These are phyloP conservation scores for Mortierella alpina DNA, from an alignment of 192 early-diverging fungal species.

Conservation along the genomic window DNA sequence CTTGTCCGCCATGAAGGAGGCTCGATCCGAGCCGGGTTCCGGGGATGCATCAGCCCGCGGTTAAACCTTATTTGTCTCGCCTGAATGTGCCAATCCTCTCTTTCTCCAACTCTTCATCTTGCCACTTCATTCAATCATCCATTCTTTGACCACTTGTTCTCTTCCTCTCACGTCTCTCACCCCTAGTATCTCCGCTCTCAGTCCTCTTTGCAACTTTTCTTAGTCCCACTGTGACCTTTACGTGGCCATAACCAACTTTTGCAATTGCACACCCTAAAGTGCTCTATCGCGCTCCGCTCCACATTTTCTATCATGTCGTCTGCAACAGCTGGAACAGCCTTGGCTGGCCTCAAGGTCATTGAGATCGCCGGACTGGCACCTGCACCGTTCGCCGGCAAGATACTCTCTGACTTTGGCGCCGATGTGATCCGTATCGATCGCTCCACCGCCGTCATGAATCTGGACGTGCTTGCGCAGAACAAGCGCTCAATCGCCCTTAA, in stretches of 20 bases:
- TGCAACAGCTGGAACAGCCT: conserved; percentile 10
- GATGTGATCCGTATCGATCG: conserved; percentile 74
- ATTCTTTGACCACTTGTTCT: not conserved
- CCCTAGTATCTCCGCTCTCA: not conserved
- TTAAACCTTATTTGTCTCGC: not conserved
- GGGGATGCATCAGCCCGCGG: not conserved
- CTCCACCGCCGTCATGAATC: conserved; percentile 31
- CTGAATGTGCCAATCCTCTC: not conserved
- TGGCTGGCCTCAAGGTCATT: conserved; percentile 65
- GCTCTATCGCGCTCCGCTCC: not conserved
- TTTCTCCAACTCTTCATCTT: not conserved
- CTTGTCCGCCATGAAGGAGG: too few relatives aligned
- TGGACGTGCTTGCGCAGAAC: conserved; percentile 65
- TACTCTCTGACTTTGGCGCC: conserved; percentile 76
- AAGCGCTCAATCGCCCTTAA: conserved; percentile 73
- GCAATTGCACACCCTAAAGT: not conserved
- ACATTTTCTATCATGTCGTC: conserved; percentile 21
- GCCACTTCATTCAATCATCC: not conserved
- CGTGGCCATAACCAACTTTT: not conserved
- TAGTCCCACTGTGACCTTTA: not conserved
- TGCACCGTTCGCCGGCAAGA: conserved; percentile 74
- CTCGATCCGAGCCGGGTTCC: conserved; percentile 7
- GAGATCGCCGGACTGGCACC: conserved; percentile 78
- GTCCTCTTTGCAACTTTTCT: not conserved
- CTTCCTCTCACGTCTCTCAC: not conserved